phyloP scores from a whole-genome alignment of 31 red algal species.

The Porphyra umbilicalis region DNA sequence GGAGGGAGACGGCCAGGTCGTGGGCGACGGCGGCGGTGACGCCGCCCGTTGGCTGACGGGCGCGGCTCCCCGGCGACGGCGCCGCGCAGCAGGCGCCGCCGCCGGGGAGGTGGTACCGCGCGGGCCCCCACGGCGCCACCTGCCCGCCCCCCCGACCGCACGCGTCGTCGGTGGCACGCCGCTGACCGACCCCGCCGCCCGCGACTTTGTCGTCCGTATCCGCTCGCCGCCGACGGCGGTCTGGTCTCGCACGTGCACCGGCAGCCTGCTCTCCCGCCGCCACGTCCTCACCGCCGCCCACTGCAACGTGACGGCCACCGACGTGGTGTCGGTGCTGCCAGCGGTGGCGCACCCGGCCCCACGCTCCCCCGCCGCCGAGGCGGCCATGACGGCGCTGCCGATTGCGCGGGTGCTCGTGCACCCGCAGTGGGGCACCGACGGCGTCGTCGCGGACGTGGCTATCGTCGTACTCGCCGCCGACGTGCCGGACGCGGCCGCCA shows the following conservation, averaged over 20 bases:
- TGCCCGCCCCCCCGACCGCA: neutral
- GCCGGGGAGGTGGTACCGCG: neutral
- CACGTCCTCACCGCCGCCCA: constrained; percentile 45
- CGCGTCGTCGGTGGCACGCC: neutral
- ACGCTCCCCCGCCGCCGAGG: neutral
- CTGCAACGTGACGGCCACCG: constrained; percentile 20
- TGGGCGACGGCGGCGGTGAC: neutral
- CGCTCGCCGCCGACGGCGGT: too few species aligned
- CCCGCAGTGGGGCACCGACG: neutral
- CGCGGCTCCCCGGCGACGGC: neutral
- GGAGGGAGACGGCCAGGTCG: neutral
- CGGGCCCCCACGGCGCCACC: neutral
- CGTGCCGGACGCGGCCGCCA: neutral
- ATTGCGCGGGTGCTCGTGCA: neutral
- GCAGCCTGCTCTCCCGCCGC: constrained; percentile 24
- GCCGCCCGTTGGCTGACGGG: neutral
- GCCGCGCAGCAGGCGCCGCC: neutral
- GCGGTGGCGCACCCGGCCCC: neutral
- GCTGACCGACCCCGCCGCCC: neutral
- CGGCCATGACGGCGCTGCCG: neutral
- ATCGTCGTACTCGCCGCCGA: neutral
- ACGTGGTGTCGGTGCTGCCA: constrained; percentile 13
- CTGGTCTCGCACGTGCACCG: constrained; percentile 12
- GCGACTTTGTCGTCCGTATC: neutral
- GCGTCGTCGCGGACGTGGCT: neutral